These are phyloP conservation scores for Acorus gramineus DNA, from an alignment of 106 monocot species.

Conservation along the genomic window DNA sequence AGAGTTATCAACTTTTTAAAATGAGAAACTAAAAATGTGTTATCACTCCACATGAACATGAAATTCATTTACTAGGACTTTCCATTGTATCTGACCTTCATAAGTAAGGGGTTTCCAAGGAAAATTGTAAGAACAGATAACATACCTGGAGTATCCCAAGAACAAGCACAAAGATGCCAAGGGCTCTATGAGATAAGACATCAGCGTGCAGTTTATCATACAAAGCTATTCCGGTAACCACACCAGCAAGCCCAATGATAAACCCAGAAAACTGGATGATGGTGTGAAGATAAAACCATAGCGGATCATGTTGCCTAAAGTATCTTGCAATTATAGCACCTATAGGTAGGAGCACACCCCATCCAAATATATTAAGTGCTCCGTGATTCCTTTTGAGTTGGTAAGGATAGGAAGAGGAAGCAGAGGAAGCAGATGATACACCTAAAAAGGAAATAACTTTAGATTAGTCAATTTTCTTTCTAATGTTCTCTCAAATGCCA, in stretches of 20 bases:
- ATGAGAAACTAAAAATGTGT: no score
- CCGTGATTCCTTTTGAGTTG: conserved; percentile 76
- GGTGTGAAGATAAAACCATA: conserved; percentile 73
- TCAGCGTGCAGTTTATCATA: conserved; percentile 61
- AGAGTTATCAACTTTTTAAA: no score
- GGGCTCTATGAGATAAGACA: conserved; percentile 54
- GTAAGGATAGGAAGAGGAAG: conserved; percentile 43
- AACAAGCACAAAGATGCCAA: conserved; percentile 75
- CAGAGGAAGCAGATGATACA: conserved; percentile 44
- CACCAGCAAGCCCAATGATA: conserved; percentile 53
- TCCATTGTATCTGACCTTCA: no score
- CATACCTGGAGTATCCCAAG: conserved; percentile 81
- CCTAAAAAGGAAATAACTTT: conserved; percentile 26
- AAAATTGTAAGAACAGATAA: background rate
- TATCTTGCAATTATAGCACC: conserved; percentile 77
- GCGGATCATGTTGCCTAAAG: conserved; percentile 56
- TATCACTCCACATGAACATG: no score
- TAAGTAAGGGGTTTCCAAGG: background rate
- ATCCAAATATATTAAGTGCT: conserved; percentile 59
- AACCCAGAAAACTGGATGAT: conserved; percentile 66
- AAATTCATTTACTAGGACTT: no score
- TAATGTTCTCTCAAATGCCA: no score
- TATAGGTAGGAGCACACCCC: conserved; percentile 82
- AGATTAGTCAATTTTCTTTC: no score
- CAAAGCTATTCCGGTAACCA: conserved; percentile 63